These are phyloP conservation scores for Lipomyces orientalis DNA, from an alignment of 805 yeast species.

Conservation along the genomic window DNA sequence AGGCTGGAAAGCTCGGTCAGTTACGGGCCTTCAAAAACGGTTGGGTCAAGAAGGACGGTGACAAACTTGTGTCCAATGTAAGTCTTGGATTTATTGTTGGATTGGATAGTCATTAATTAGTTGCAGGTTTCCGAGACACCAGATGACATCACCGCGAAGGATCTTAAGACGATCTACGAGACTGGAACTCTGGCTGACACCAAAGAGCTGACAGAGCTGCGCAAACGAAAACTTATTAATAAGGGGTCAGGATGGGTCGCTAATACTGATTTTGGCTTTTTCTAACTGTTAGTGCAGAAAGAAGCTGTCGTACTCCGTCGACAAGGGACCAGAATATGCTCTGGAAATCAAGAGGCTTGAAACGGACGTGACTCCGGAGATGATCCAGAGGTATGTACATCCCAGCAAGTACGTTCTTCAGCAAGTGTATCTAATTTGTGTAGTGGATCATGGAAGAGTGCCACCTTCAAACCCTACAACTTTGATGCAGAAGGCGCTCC, in stretches of 20 bases:
- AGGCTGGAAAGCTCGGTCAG: constrained; percentile 89
- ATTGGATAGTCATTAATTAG: background rate
- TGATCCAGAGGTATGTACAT: constrained; percentile 58
- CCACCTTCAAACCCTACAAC: constrained; percentile 92
- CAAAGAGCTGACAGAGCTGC: constrained; percentile 79
- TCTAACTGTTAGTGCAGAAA: constrained; percentile 51
- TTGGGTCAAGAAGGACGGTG: constrained; percentile 91
- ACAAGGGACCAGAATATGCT: constrained; percentile 85
- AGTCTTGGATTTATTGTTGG: background rate
- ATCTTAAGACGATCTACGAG: constrained; percentile 61
- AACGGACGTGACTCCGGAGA: constrained; percentile 93
- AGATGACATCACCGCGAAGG: constrained; percentile 68
- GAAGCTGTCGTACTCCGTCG: constrained; percentile 72
- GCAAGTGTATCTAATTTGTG: background rate
- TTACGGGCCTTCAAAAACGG: constrained; percentile 97
- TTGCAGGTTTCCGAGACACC: constrained; percentile 52
- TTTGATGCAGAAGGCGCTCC: constrained; percentile 92
- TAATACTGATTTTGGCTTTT: background rate
- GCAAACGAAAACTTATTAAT: constrained; percentile 86
- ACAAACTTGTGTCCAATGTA: constrained; percentile 64
- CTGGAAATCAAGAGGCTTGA: constrained; percentile 78
- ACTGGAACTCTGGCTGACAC: constrained; percentile 64
- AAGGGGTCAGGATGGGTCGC: constrained; percentile 44
- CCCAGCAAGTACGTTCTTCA: background rate
- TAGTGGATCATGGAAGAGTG: constrained; percentile 78